Evolutionary conservation across 345 rosid species (phyloP).

Genomic region (Citrus mangshanensis): DNA sequence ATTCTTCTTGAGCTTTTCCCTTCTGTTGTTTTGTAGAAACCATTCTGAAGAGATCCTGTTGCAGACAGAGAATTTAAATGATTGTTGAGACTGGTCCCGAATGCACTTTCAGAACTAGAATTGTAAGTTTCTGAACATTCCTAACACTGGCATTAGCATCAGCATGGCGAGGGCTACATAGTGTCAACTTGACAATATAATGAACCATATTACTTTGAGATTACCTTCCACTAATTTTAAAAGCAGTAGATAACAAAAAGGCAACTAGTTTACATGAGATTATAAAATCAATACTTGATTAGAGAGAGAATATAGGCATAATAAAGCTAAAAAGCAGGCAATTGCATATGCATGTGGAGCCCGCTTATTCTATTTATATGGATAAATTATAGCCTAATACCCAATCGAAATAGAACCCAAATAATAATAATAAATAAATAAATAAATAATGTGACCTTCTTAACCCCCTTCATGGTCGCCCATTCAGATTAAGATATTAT

Average conservation of each 20-base stretch:
- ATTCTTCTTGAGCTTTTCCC: constrained; percentile 27
- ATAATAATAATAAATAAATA: neutral
- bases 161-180: constrained; percentile 12
- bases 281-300: neutral
- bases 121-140: constrained; percentile 27
- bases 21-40: constrained; percentile 22
- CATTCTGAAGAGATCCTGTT: constrained; percentile 23
- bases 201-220: neutral
- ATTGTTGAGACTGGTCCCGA: constrained; percentile 22
- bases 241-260: neutral
- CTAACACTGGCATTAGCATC: constrained; percentile 22
- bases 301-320: neutral
- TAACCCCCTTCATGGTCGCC: neutral
- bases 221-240: neutral
- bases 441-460: too few species aligned
- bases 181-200: constrained; percentile 14
- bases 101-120: constrained; percentile 19
- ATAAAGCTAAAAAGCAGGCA: neutral
- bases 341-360: neutral
- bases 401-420: neutral
- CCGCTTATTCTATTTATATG: neutral
- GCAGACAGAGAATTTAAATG: constrained; percentile 23
- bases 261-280: neutral
- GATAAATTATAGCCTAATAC: neutral
- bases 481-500: too few species aligned